phyloP scores from a whole-genome alignment of 75 land plant genomes.

The Cunninghamia lanceolata region DNA sequence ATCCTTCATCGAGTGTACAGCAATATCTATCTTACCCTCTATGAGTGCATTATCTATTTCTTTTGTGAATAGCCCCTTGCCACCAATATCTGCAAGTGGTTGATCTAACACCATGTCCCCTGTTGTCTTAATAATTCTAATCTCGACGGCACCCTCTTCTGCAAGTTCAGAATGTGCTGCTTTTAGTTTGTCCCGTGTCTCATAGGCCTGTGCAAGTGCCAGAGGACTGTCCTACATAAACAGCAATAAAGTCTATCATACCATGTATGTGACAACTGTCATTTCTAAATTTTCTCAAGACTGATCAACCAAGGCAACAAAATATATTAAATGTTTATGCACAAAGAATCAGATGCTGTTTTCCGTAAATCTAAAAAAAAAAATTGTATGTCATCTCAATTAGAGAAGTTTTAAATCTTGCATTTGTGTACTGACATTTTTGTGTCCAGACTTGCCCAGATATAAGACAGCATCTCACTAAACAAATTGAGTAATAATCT shows the following conservation, averaged over 20 bases:
- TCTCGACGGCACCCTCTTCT: constrained; percentile 92
- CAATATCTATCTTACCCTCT: constrained; percentile 85
- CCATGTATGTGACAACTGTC: neutral
- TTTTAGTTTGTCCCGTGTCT: constrained; percentile 82
- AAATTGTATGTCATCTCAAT: neutral
- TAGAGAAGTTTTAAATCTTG: neutral
- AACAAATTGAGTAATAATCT: neutral
- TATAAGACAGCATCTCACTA: neutral
- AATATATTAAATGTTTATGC: neutral
- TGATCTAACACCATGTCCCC: constrained; percentile 91
- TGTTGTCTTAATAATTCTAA: constrained; percentile 88
- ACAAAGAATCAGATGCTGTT: neutral
- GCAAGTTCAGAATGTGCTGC: constrained; percentile 79
- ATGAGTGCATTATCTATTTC: constrained; percentile 95
- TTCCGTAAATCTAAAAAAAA: neutral
- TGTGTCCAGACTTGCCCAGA: neutral
- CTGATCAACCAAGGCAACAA: neutral
- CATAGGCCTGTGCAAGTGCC: constrained; percentile 95
- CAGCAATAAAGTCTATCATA: constrained; percentile 2
- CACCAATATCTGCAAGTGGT: constrained; percentile 98
- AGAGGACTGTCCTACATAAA: constrained; percentile 79
- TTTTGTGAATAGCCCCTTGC: constrained; percentile 94
- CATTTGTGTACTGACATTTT: neutral
- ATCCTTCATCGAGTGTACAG: constrained; percentile 99
- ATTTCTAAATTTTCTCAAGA: neutral